These are phyloP conservation scores for Quillaja saponaria DNA, from an alignment of 306 rosid genomes.

Conservation along the genomic window DNA sequence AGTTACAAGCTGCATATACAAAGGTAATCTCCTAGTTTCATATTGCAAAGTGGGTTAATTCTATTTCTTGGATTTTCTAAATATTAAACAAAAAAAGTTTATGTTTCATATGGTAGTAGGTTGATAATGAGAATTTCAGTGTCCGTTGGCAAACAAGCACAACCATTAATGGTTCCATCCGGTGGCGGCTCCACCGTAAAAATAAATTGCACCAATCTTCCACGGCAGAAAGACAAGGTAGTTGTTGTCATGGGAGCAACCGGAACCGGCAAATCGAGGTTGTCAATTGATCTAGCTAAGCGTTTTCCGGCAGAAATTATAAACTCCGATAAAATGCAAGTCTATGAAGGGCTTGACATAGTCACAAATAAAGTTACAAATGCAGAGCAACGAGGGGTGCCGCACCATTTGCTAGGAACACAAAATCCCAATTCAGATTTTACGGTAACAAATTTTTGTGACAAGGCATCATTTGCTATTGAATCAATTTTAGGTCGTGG, in stretches of 20 bases:
- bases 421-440: slow-evolving; percentile 55
- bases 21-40: too few relatives aligned
- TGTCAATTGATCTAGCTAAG: slow-evolving; percentile 70
- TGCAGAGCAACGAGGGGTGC: slow-evolving; percentile 64
- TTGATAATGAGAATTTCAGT: slow-evolving; percentile 36
- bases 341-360: slow-evolving; percentile 69
- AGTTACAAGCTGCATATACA: too few relatives aligned
- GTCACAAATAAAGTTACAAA: slow-evolving; percentile 70
- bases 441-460: slow-evolving; percentile 49
- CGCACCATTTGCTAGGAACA: slow-evolving; percentile 77
- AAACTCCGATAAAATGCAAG: slow-evolving; percentile 91
- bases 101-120: too few relatives aligned
- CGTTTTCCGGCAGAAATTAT: slow-evolving; percentile 64
- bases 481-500: slow-evolving; percentile 41
- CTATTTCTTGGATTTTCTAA: too few relatives aligned
- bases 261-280: slow-evolving; percentile 80
- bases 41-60: too few relatives aligned
- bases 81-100: too few relatives aligned
- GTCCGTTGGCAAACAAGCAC: slow-evolving; percentile 42
- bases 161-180: slow-evolving; percentile 39
- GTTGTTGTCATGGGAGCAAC: slow-evolving; percentile 85
- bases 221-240: slow-evolving; percentile 63
- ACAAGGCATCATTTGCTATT: slow-evolving; percentile 38
- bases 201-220: slow-evolving; percentile 27
- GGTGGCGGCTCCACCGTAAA: slow-evolving; percentile 1